These are phyloP conservation scores for Wickerhamiella allomyrinae DNA, from an alignment of 805 yeast genomes.

Conservation along the genomic window DNA sequence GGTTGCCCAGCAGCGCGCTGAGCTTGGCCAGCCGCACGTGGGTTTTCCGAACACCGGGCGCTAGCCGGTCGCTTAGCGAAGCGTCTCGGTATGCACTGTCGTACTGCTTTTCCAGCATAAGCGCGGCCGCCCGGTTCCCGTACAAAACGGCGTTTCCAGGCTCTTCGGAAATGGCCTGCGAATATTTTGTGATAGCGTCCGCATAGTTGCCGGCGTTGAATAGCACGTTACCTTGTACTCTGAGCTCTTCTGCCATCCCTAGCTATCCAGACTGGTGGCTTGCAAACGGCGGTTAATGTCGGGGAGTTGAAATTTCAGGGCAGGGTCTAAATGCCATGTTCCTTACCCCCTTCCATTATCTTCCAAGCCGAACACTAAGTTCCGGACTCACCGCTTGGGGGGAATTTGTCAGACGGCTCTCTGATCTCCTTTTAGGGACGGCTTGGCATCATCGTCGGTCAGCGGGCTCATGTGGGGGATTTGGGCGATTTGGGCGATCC, in stretches of 20 bases:
- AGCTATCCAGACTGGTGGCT: neutral
- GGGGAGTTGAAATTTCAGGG: neutral
- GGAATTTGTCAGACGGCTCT: too few species aligned
- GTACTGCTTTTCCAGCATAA: constrained; percentile 23
- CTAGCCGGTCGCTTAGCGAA: constrained; percentile 20
- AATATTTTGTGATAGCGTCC: constrained; percentile 22
- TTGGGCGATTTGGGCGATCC: too few species aligned
- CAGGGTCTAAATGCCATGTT: neutral
- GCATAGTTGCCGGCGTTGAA: constrained; percentile 25
- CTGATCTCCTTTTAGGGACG: too few species aligned
- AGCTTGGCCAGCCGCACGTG: constrained; percentile 26
- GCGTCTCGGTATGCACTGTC: constrained; percentile 26
- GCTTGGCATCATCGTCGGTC: too few species aligned
- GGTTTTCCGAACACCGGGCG: constrained; percentile 24
- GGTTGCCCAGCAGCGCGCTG: constrained; percentile 23
- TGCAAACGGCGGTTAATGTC: neutral
- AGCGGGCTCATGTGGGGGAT: too few species aligned
- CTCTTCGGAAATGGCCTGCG: constrained; percentile 26
- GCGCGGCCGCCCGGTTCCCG: constrained; percentile 30
- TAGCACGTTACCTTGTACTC: constrained; percentile 27
- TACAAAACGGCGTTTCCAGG: constrained; percentile 25
- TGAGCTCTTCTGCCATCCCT: constrained; percentile 18
- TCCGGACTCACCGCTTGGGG: too few species aligned
- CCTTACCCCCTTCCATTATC: neutral
- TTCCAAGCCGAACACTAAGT: too few species aligned